Evolutionary conservation across 1,139 yeast species (phyloP), one percentile per base, ranked within the genome.

Genomic region (Geotrichum restrictum): DNA sequence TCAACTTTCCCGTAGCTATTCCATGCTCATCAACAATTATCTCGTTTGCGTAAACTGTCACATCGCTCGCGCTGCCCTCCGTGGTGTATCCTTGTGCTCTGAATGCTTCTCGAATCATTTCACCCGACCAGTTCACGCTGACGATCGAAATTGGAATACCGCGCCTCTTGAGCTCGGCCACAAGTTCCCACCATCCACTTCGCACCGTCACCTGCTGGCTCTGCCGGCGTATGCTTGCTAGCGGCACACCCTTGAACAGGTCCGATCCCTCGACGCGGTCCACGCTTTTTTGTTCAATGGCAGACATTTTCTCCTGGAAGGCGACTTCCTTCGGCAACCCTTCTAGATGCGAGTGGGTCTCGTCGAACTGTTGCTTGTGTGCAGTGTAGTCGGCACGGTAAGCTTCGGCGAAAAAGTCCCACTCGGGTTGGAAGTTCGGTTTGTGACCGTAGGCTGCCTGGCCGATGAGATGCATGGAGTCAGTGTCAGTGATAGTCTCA

Each of bases 121-220:
- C 45, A 2, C 75, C 72, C 10, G 85, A 76, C 91, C 91, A 85
- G 64, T 83, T 84, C 48, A 83, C 79, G 60, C 88, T 82, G 27
- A 84, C 61, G 1, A 85, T 71, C 8, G 70, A 67, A 1, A 82
- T 66, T 0, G 79, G 79, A 4, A 75, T 62, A 2, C 55, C 55
- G 0, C 62, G 44, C 1, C 44, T 40, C 1, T 43, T 46, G 34
- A 78, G 61, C 19, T 53, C 48, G 3, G 58, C 53, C 22, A 76
- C 62, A 49, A 78, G 72, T 1, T 70, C 71, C 41, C 68, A 59
- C 61, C 80, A 78, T 0, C 81, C 81, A 0, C 69, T 69, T 32
- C 76, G 72, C 7, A 80, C 60, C 29, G 62, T 58, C 1, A 83
- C 76, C 0, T 78, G 78, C 54, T 74, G 75, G 0, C 57, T 51